These are phyloP conservation scores for Trichoderma virens DNA, from an alignment of 495 filamentous ascomycete genomes.

Conservation along the genomic window DNA sequence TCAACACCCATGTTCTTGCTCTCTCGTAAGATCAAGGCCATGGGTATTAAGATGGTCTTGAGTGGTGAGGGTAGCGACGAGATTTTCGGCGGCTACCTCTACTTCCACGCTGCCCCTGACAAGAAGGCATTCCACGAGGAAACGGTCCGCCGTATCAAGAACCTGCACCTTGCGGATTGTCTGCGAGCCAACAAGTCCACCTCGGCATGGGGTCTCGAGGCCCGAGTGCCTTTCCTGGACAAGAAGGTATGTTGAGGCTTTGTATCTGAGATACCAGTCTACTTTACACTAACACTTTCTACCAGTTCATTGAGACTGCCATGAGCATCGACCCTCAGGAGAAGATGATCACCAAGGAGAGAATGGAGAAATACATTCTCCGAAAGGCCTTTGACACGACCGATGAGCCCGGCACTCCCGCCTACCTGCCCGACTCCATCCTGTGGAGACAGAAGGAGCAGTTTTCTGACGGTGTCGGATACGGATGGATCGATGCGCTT, in stretches of 20 bases:
- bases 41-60: constrained; percentile 99
- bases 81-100: constrained; percentile 96
- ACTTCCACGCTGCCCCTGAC: constrained; percentile 91
- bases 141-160: constrained; percentile 85
- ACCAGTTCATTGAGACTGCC: constrained; percentile 74
- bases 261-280: constrained; percentile 10
- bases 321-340: constrained; percentile 92
- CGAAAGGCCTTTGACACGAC: constrained; percentile 94
- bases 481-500: constrained; percentile 96
- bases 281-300: background rate
- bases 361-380: constrained; percentile 94
- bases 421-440: constrained; percentile 91
- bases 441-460: constrained; percentile 99
- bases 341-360: constrained; percentile 88
- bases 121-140: constrained; percentile 89
- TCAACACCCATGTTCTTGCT: constrained; percentile 98
- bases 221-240: constrained; percentile 95
- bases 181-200: constrained; percentile 98
- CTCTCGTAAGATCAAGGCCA: constrained; percentile 95
- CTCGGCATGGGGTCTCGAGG: constrained; percentile 96
- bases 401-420: constrained; percentile 65
- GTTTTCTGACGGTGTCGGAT: constrained; percentile 96
- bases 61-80: constrained; percentile 95
- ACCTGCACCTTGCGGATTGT: constrained; percentile 91
- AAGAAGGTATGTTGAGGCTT: constrained; percentile 52